Evolutionary conservation across 768 basidiomycete genomes (phyloP), one percentile per base, ranked within the genome.

Genomic region (Russula lepida): DNA sequence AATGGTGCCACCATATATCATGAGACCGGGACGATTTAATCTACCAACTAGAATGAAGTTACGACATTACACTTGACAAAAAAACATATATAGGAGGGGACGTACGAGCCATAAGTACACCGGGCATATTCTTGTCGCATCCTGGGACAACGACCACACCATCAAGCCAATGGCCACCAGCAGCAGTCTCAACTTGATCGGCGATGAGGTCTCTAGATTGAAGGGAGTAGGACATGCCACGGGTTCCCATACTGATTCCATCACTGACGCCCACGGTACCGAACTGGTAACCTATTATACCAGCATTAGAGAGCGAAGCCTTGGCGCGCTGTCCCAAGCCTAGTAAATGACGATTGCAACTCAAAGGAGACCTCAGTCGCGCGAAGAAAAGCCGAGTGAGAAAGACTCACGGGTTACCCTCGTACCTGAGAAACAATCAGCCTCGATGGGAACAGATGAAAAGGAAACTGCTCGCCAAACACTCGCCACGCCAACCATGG

Each of bases 61-160:
- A 30, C 39, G 55, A 8, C 28, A 39, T 30, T 13, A 28, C 32
- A 47, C 35, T 15, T 11, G 12, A 59, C 66, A 56, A 43, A 35
- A 30, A 56, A 32, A 47, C 23, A 35, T 23, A n/a, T 50, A 15
- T 35, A 9, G 54, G 23, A 53, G 56, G 53, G 13, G 28, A 83
- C 89, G 75, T 69, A 92, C 91, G 83, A 51, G 93, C 97, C 82
- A 99, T 99, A 68, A 98, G 78, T 39, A 97, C 95, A 63, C 97
- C 97, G n/a, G 97, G 97, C 95, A 99, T 98, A 76, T 99, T 99
- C 77, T 99, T 99, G 78, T 99, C 95, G 71, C 93, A 98, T 43
- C 95, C 97, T 23, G 97, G 97, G 56, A 99, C 80, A 61, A 92
- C 93, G 41, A 98, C 92, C 89, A 97, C 91, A 43, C 93, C 97